A percentile compares a stretch with the other conserved stretches of the same genome.
Evolutionary conservation across 2,329 filamentous ascomycete species (phyloP).

Genomic region (Venturia aucupariae): DNA sequence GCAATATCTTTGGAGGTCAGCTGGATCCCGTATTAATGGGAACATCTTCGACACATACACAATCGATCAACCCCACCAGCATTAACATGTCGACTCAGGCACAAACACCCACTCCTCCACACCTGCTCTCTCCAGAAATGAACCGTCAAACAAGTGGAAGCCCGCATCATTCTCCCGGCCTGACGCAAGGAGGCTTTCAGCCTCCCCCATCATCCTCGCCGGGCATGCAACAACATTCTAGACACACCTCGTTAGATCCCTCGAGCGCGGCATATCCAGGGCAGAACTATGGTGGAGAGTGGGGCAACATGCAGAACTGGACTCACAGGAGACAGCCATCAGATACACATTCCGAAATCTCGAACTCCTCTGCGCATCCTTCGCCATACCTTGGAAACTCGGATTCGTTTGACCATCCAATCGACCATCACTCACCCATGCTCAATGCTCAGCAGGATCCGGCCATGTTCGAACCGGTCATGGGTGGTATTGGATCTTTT

Average conservation of each 20-base stretch:
- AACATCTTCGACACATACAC: conserved; percentile 24
- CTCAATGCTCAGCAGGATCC: conserved; percentile 63
- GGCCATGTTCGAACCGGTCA: conserved; percentile 64
- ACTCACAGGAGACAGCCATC: conserved; percentile 75
- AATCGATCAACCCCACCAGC: conserved; percentile 37
- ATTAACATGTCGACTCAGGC: conserved; percentile 44
- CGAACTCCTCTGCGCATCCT: conserved; percentile 59
- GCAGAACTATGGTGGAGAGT: conserved; percentile 44
- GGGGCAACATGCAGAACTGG: conserved; percentile 54
- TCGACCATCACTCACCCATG: conserved; percentile 69
- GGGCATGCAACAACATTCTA: conserved; percentile 38
- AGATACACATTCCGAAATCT: conserved; percentile 81
- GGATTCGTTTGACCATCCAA: conserved; percentile 64
- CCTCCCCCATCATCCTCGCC: conserved; percentile 39
- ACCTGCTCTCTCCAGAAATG: conserved; percentile 45
- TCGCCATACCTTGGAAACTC: conserved; percentile 70
- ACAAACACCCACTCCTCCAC: conserved; percentile 44
- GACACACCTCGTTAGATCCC: conserved; percentile 52
- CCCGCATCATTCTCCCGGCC: conserved; percentile 44
- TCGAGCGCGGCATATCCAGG: conserved; percentile 49
- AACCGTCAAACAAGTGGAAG: conserved; percentile 43
- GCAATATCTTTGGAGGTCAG: neutral
- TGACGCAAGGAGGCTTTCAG: conserved; percentile 43
- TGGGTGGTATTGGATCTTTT: conserved; percentile 64
- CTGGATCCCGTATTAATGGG: conserved; percentile 16